Evolutionary conservation across 2,329 filamentous ascomycete species (phyloP).

Genomic region (Colletotrichum paranaense): DNA sequence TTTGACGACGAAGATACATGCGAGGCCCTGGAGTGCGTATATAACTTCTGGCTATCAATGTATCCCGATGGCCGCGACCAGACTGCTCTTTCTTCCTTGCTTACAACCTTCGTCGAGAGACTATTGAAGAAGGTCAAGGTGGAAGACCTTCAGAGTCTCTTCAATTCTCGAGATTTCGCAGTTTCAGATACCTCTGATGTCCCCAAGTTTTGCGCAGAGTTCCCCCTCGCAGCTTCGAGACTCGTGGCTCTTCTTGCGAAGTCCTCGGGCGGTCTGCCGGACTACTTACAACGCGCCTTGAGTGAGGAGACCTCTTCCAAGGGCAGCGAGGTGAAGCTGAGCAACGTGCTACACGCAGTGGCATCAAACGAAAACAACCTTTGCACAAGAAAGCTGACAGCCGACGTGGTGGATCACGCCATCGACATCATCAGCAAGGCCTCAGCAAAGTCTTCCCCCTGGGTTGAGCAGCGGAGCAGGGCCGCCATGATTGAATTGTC

Average conservation of each 20-base stretch:
- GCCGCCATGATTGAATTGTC: constrained; percentile 41
- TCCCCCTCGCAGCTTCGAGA: constrained; percentile 25
- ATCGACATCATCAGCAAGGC: constrained; percentile 42
- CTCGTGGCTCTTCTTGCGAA: constrained; percentile 26
- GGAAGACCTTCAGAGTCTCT: constrained; percentile 4
- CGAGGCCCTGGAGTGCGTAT: constrained; percentile 54
- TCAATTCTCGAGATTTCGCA: not conserved
- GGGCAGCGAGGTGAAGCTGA: constrained; percentile 22
- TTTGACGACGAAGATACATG: constrained; percentile 49
- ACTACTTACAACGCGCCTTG: constrained; percentile 21
- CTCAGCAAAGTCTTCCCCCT: constrained; percentile 14
- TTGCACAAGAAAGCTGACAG: constrained; percentile 46
- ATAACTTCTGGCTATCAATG: constrained; percentile 51
- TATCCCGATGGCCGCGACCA: constrained; percentile 47
- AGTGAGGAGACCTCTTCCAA: not conserved
- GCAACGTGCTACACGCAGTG: constrained; percentile 44
- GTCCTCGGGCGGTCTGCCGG: constrained; percentile 13
- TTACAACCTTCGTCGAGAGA: constrained; percentile 47
- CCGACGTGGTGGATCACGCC: constrained; percentile 46
- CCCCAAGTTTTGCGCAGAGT: constrained; percentile 26
- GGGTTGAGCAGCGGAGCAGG: constrained; percentile 20
- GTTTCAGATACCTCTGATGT: not conserved
- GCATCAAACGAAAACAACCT: constrained; percentile 52
- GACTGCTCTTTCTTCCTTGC: constrained; percentile 44
- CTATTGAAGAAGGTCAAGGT: constrained; percentile 38